Base-by-base conservation (phyloP, 2,329 filamentous ascomycete species). In the Colletotrichum orbiculare region DNA sequence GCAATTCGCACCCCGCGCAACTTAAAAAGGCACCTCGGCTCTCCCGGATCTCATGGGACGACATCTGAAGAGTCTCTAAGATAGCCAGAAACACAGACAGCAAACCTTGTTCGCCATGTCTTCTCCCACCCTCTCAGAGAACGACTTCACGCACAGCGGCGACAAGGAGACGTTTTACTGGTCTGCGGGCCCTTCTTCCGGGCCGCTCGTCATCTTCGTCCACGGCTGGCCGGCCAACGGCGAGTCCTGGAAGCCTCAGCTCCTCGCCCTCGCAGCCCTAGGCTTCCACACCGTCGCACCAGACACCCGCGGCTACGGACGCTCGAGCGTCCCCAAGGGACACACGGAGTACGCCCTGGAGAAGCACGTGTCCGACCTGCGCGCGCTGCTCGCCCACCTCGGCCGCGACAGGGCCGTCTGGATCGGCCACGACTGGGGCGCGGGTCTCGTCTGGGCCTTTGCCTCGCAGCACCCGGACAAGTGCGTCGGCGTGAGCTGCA, bases 361-460 rank as follows among this genome's bases (percentile, higher is more conserved):
- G 43, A 56, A 71, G 0, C 72, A 78, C 61, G 69, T 75, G 4
- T 70, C 74, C 38, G 77, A 78, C 33, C 50, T 79, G 54, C 49
- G 74, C 2, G 73, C 77, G 11, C 69, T 81, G 0, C 71, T 81
- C 0, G 70, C 69, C 17, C 69, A 73, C 33, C 66, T 75, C 1
- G 56, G 59, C 15, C 70, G 81, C 17, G 63, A 72, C 0, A 74
- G 75, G 8, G 81, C 81, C 2, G 70, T 85, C n/a, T 85, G 83
- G 81, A 71, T 83, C 39, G 80, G 75, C 11, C 81, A 83, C 62
- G 80, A 83, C 67, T 82, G 81, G 81, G 74, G 74, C 50, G 67
- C 73, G 11, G 72, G 68, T 2, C 66, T 71, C 1, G 65, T 71
- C 7, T 75, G 69, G 43, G 68, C 69, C 8, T 50, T 76, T 35